Conservation (phyloP, 2,329 filamentous ascomycete species). For the Aureobasidium sp. region DNA sequence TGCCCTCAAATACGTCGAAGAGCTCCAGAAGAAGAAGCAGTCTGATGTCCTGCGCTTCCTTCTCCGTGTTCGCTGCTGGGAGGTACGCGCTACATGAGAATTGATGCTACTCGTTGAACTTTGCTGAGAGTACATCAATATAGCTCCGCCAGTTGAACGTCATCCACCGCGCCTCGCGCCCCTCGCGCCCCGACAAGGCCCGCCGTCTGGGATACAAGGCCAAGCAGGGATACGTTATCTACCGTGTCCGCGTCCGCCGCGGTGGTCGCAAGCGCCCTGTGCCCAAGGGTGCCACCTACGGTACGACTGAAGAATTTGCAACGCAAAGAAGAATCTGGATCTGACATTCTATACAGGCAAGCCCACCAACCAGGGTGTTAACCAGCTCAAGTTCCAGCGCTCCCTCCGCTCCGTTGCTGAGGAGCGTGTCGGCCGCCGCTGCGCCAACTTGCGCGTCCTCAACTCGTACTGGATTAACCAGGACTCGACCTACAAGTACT, state of each 20-base stretch:
- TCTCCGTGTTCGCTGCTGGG: conserved; percentile 99
- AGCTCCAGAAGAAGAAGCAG: conserved; percentile 99
- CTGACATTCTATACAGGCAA: conserved; percentile 59
- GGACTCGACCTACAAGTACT: conserved; percentile 99
- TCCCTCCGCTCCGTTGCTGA: conserved; percentile 96
- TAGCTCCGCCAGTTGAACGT: conserved; percentile 99
- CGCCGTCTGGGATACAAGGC: conserved; percentile 99
- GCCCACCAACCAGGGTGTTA: conserved; percentile 99
- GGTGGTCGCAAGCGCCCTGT: conserved; percentile 97
- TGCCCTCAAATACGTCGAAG: conserved; percentile 99
- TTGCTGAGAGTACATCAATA: conserved; percentile 99
- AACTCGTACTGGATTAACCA: conserved; percentile 99
- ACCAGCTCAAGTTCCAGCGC: conserved; percentile 99
- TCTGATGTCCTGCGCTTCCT: conserved; percentile 99
- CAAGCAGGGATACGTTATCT: conserved; percentile 99
- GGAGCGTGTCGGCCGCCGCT: conserved; percentile 99
- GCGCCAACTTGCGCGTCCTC: conserved; percentile 97
- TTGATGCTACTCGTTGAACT: conserved; percentile 94
- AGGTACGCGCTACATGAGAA: conserved; percentile 53
- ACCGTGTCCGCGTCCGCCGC: conserved; percentile 95
- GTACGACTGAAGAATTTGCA: conserved; percentile 45
- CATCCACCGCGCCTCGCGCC: conserved; percentile 97
- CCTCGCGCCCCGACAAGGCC: conserved; percentile 98
- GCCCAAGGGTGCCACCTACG: conserved; percentile 97
- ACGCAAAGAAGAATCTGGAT: background rate